These are phyloP conservation scores for Penicillium sp. DNA, from an alignment of 2,329 filamentous ascomycete genomes.

Conservation along the genomic window DNA sequence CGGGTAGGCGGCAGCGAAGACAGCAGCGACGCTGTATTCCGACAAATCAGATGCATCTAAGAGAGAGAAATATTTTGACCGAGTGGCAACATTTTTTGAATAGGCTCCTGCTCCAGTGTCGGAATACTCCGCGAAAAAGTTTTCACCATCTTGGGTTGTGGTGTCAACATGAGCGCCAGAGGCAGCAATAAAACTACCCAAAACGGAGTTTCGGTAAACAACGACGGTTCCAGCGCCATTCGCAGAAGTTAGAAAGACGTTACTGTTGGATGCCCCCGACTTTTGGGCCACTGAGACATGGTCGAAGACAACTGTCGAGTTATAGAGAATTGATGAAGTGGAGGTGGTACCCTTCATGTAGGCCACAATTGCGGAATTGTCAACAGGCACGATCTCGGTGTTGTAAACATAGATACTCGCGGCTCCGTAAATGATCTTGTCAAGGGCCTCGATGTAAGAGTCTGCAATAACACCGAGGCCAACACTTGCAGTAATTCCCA, in stretches of 20 bases:
- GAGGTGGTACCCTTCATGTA: slow-evolving; percentile 41
- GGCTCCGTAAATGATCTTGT: slow-evolving; percentile 45
- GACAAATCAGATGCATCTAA: slow-evolving; percentile 37
- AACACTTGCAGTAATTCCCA: slow-evolving; percentile 27
- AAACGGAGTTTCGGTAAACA: slow-evolving; percentile 42
- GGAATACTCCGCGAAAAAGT: slow-evolving; percentile 45
- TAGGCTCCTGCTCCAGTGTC: slow-evolving; percentile 46
- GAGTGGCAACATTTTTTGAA: slow-evolving; percentile 33
- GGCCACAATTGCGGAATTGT: slow-evolving; percentile 35
- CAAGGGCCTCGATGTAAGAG: slow-evolving; percentile 47
- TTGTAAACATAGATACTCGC: slow-evolving; percentile 46
- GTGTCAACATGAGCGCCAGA: slow-evolving; percentile 18
- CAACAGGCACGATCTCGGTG: slow-evolving; percentile 44
- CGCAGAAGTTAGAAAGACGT: slow-evolving; percentile 46
- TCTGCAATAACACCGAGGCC: slow-evolving; percentile 44
- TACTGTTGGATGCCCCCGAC: slow-evolving; percentile 34
- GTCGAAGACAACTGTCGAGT: slow-evolving; percentile 47
- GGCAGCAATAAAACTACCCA: slow-evolving; percentile 41
- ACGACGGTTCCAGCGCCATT: slow-evolving; percentile 43
- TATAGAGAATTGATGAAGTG: slow-evolving; percentile 18
- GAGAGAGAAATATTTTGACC: slow-evolving; percentile 35
- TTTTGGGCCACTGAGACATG: slow-evolving; percentile 39
- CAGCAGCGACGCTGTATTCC: slow-evolving; percentile 34
- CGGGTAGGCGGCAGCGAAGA: slow-evolving; percentile 38
- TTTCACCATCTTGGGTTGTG: slow-evolving; percentile 35